A percentile compares a stretch with the other conserved stretches of the same genome.
These are phyloP conservation scores for Cryphonectria nitschkei DNA, from an alignment of 2,329 filamentous ascomycete species.

Conservation along the genomic window DNA sequence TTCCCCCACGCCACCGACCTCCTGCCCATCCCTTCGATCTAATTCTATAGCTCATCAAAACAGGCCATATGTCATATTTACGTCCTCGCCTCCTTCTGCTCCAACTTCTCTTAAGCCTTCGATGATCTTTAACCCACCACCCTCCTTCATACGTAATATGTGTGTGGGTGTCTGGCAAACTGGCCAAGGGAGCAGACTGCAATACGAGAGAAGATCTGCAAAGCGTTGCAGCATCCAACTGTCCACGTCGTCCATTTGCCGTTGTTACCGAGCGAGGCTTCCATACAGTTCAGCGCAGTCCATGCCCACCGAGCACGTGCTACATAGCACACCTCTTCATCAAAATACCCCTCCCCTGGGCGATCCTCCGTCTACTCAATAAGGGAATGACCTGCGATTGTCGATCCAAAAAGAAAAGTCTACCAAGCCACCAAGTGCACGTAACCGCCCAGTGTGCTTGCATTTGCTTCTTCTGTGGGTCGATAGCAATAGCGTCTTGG, in stretches of 20 bases:
- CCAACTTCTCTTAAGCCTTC: background rate
- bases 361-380: slow-evolving; percentile 8
- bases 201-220: background rate
- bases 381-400: background rate
- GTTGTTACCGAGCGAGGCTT: background rate
- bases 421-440: background rate
- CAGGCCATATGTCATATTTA: background rate
- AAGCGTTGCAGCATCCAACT: background rate
- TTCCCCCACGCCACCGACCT: slow-evolving; percentile 1
- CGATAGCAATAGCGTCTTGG: slow-evolving; percentile 2
- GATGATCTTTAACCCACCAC: background rate
- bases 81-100: background rate
- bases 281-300: background rate
- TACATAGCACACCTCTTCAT: background rate
- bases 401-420: background rate
- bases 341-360: background rate
- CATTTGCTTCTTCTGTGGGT: background rate
- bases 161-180: background rate
- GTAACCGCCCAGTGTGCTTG: background rate
- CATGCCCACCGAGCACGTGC: background rate
- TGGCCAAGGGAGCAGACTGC: background rate
- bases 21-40: slow-evolving; percentile 2
- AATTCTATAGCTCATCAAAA: background rate
- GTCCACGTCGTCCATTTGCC: background rate
- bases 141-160: slow-evolving; percentile 2